These are phyloP conservation scores for Trypanosomatidae sp. DNA, from an alignment of 208 protist species.

Conservation along the genomic window DNA sequence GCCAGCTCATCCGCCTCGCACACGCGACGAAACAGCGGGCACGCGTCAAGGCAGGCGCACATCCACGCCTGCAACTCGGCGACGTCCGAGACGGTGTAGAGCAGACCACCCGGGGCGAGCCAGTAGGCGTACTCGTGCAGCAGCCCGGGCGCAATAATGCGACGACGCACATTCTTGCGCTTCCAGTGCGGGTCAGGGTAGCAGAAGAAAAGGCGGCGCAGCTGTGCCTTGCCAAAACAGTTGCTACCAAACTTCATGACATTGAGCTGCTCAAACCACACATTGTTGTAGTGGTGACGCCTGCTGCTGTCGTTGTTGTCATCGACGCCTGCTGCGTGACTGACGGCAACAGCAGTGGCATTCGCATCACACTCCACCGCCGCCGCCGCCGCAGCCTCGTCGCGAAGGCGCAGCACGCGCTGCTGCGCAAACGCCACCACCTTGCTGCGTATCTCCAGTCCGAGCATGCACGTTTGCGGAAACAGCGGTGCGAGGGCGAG, in stretches of 20 bases:
- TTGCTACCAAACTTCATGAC: slow-evolving; percentile 98
- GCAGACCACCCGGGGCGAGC: slow-evolving; percentile 82
- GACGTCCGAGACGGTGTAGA: slow-evolving; percentile 96
- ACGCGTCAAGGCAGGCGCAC: slow-evolving; percentile 85
- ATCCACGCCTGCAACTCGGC: slow-evolving; percentile 89
- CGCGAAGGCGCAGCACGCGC: slow-evolving; percentile 37
- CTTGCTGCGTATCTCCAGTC: slow-evolving; percentile 94
- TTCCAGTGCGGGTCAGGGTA: slow-evolving; percentile 99
- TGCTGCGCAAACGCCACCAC: slow-evolving; percentile 89
- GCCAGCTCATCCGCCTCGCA: slow-evolving; percentile 49
- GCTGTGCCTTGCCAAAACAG: slow-evolving; percentile 93
- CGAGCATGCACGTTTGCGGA: slow-evolving; percentile 89
- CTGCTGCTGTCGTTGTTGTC: neutral
- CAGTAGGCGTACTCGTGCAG: slow-evolving; percentile 96
- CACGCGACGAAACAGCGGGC: slow-evolving; percentile 88
- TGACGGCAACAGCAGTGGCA: slow-evolving; percentile 2
- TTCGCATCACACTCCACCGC: slow-evolving; percentile 7
- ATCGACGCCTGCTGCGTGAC: neutral
- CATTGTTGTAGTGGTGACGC: slow-evolving; percentile 87
- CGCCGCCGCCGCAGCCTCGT: slow-evolving; percentile 32
- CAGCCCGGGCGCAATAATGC: slow-evolving; percentile 93
- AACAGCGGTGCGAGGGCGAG: slow-evolving; percentile 83
- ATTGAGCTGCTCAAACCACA: slow-evolving; percentile 93
- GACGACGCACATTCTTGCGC: slow-evolving; percentile 92
- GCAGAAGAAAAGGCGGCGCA: slow-evolving; percentile 95